Base-by-base conservation (phyloP, 116 monocot species). In the Zostera marina region DNA sequence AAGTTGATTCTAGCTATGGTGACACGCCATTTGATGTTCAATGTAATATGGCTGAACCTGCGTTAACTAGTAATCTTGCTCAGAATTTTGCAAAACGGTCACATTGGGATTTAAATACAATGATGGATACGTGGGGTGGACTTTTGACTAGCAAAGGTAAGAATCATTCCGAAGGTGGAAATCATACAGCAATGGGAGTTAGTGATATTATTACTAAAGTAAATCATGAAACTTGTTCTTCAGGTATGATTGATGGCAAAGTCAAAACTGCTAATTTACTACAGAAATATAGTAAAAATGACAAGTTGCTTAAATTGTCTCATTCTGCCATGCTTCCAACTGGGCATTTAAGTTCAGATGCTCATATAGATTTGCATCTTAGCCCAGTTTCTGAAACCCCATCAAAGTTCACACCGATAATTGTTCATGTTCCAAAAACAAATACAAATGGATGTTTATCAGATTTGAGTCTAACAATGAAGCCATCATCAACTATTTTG, bases 61-160 rank as follows among this genome's bases (percentile, higher is more conserved):
- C 3, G 11, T 21, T 8, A 40, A 58, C 6, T 40, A 14, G 2
- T 40, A 32, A 42, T 41, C 14, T 10, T 22, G 21, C 21, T 11
- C 44, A 5, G 44, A 4, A 22, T 8, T 20, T 40, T 43, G 59
- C 42, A 44, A 60, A 60, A 21, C 42, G 59, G 14, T 60, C 44
- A n/a, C 22, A 44, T 15, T 60, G 59, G 59, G 59, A 60, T 60
- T 60, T 60, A 22, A 60, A 60, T 60, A 60, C 59, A 22, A 44
- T 44, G 43, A 60, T 60, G 59, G 59, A 60, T 38, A 60, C 59
- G 13, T 60, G 59, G 59, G 59, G 19, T 44, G 59, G 59, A 21
- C 44, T 43, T 43, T 43, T 21, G 59, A 22, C 21, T 21, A 44
- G 44, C 12, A 22, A 43, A 42, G 22, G 43, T 60, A 60, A 22